phyloP scores from a whole-genome alignment of 805 yeast species.

The Millerago galiae region DNA sequence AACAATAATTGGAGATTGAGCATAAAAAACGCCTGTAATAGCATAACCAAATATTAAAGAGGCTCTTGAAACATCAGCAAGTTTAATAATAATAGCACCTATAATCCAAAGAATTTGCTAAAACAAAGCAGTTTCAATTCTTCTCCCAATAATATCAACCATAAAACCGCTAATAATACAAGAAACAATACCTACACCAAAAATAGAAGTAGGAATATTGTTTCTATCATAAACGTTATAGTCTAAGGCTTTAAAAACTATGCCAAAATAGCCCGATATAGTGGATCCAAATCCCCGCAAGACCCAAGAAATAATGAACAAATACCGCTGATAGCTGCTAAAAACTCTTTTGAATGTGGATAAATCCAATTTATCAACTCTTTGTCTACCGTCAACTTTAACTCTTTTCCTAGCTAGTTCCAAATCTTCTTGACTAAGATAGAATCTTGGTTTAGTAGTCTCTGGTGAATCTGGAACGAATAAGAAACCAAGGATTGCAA shows the following conservation, averaged over 20 bases:
- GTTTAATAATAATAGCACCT: slow-evolving; percentile 14
- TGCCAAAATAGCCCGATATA: slow-evolving; percentile 10
- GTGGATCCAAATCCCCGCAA: slow-evolving; percentile 12
- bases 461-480: slow-evolving; percentile 36
- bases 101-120: slow-evolving; percentile 9
- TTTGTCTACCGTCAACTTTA: slow-evolving; percentile 13
- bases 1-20: slow-evolving; percentile 15
- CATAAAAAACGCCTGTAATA: slow-evolving; percentile 13
- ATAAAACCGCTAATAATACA: slow-evolving; percentile 14
- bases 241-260: slow-evolving; percentile 17
- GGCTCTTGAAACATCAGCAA: slow-evolving; percentile 13
- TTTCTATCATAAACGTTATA: slow-evolving; percentile 20
- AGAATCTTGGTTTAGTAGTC: slow-evolving; percentile 12
- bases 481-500: slow-evolving; percentile 23
- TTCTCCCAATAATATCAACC: slow-evolving; percentile 16
- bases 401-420: slow-evolving; percentile 9
- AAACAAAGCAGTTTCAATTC: slow-evolving; percentile 11
- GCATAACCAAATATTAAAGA: slow-evolving; percentile 15
- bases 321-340: slow-evolving; percentile 16
- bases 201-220: slow-evolving; percentile 16
- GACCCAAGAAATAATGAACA: slow-evolving; percentile 14
- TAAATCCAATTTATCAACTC: slow-evolving; percentile 11
- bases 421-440: slow-evolving; percentile 13
- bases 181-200: slow-evolving; percentile 17
- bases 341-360: slow-evolving; percentile 15